Conservation (phyloP, 1,139 yeast species). For the Sugiyamaella sp. region DNA sequence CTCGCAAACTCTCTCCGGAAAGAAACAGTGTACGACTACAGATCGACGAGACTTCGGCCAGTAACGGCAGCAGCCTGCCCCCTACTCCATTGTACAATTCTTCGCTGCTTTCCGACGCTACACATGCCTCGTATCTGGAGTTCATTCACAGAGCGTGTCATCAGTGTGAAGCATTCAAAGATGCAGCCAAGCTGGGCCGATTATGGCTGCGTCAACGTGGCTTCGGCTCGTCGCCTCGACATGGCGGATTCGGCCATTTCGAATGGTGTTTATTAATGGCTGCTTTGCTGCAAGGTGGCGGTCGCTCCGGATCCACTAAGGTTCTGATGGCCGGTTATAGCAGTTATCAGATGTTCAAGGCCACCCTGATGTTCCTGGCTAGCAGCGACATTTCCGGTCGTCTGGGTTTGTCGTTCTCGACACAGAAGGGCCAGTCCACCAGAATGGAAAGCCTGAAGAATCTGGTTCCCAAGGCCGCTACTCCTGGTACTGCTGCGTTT, state of each 20-base stretch:
- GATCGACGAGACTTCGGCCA: constrained; percentile 34
- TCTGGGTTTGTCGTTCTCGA: constrained; percentile 21
- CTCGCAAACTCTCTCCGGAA: constrained; percentile 75
- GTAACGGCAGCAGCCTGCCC: constrained; percentile 48
- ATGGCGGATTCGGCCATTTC: constrained; percentile 89
- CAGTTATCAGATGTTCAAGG: constrained; percentile 89
- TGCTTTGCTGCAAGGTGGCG: constrained; percentile 83
- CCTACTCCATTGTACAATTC: constrained; percentile 89
- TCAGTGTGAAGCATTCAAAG: constrained; percentile 79
- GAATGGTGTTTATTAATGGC: constrained; percentile 85
- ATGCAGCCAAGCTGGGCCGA: constrained; percentile 85
- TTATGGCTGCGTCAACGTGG: constrained; percentile 92
- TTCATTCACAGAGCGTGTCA: constrained; percentile 75
- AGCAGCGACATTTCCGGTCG: constrained; percentile 59
- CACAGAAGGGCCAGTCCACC: constrained; percentile 22
- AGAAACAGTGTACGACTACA: constrained; percentile 62
- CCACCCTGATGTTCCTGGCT: constrained; percentile 78
- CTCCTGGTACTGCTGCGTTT: constrained; percentile 40
- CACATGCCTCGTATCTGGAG: constrained; percentile 70
- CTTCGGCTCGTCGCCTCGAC: constrained; percentile 53
- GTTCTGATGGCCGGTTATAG: constrained; percentile 85
- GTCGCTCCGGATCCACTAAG: constrained; percentile 45
- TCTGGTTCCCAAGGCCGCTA: constrained; percentile 11
- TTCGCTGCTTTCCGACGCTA: constrained; percentile 68
- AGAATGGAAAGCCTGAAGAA: constrained; percentile 21